These are phyloP conservation scores for Colletotrichum viniferum DNA, from an alignment of 2,329 filamentous ascomycete species.

Conservation along the genomic window DNA sequence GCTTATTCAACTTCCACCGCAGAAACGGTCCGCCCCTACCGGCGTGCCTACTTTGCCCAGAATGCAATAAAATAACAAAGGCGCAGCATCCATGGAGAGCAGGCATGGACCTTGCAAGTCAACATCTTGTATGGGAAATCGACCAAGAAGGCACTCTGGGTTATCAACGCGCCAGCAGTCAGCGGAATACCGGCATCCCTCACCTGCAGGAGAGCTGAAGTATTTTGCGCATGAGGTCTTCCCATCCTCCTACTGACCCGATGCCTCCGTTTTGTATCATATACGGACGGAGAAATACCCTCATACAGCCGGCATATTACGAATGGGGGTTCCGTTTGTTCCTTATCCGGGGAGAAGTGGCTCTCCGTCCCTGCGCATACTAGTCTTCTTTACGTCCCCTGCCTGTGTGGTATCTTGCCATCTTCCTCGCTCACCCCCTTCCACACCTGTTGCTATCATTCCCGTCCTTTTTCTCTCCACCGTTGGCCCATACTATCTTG, in stretches of 20 bases:
- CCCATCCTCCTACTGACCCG: slow-evolving; percentile 4
- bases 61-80: slow-evolving; percentile 29
- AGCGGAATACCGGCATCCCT: slow-evolving; percentile 28
- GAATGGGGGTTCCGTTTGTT: slow-evolving; percentile 18
- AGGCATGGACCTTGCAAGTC: neutral
- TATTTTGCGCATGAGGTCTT: neutral
- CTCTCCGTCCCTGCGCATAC: neutral
- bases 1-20: slow-evolving; percentile 30
- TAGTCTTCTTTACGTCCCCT: neutral
- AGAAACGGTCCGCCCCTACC: slow-evolving; percentile 46
- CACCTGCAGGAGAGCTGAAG: slow-evolving; percentile 17
- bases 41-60: slow-evolving; percentile 39
- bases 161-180: slow-evolving; percentile 27
- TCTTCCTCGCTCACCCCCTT: neutral
- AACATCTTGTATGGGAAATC: slow-evolving; percentile 23
- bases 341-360: neutral
- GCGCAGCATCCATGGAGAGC: slow-evolving; percentile 19
- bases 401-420: neutral
- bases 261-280: slow-evolving; percentile 22
- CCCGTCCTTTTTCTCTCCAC: neutral
- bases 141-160: slow-evolving; percentile 26
- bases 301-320: neutral
- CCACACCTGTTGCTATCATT: neutral
- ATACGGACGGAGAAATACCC: neutral
- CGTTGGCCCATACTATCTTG: neutral